Base-by-base conservation (phyloP, 331 rosid genomes). In the Quercus lobata region DNA sequence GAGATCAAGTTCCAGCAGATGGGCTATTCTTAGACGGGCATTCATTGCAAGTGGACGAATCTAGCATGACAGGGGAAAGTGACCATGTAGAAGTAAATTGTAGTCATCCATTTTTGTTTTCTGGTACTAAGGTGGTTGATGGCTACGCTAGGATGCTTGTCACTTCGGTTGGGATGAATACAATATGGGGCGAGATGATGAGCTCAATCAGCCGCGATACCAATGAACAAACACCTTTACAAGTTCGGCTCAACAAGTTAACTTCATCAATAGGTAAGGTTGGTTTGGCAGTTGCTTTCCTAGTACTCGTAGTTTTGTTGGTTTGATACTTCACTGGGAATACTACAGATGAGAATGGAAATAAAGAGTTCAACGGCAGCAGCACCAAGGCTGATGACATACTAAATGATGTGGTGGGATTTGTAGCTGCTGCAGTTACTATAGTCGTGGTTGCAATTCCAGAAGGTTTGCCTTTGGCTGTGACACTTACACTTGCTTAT, bases 51-150 rank as follows among this genome's bases (percentile, higher is more conserved):
- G 77, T 86, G 8, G 91, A 85, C 8, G 82, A 88, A 69, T 83
- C 91, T 0, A 88, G 89, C 82, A 83, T 88, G 91, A 88, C 89
- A 35, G 89, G 89, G 21, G 91, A 87, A 65, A 79, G 83, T 32
- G 86, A 79, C 11, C 86, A 77, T 17, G 86, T 77, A 4, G 86
- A 87, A 58, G 71, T 88, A 10, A 77, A 73, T 68, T 27, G 10
- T 9, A 71, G 27, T 14, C 32, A 78, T 1, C 91, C 91, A 9
- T 85, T 85, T 65, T 70, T 88, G 72, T 57, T 32, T 46, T 78
- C 86, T 8, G 88, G 87, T 1, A 75, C 87, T 16, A 81, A 88
- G 29, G 88, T 86, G 44, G 88, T 53, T 29, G 83, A 88, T 30
- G 86, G 86, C 5, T 69, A 60, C 5, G 88, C 63, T 0, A 73